These are phyloP conservation scores for Trametes polyzona DNA, from an alignment of 1,284 basidiomycete genomes.

Conservation along the genomic window DNA sequence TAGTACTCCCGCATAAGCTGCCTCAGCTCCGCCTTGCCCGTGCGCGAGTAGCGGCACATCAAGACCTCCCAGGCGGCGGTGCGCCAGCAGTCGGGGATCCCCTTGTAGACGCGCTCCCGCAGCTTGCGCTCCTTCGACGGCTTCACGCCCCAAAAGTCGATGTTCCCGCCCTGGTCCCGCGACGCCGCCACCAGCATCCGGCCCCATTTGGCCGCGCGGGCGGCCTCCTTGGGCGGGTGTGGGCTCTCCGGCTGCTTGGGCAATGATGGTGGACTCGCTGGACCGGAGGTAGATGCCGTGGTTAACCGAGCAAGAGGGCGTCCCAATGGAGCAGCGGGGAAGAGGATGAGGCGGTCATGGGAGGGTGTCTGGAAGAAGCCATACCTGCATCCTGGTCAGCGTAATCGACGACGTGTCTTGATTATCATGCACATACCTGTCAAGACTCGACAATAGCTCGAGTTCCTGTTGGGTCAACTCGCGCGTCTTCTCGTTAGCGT, in stretches of 20 bases:
- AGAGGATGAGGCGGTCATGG: constrained; percentile 76
- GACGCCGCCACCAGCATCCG: constrained; percentile 77
- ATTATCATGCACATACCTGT: constrained; percentile 63
- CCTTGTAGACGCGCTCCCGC: constrained; percentile 86
- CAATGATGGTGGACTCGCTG: constrained; percentile 35
- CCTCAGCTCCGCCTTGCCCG: constrained; percentile 47
- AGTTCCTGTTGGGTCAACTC: constrained; percentile 69
- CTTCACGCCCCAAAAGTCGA: constrained; percentile 74
- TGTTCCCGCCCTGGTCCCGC: constrained; percentile 78
- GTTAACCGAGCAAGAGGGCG: constrained; percentile 59
- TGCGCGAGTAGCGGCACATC: constrained; percentile 53
- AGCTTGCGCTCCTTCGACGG: constrained; percentile 67
- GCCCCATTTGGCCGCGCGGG: constrained; percentile 85
- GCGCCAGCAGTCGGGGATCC: constrained; percentile 96
- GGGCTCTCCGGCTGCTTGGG: constrained; percentile 46
- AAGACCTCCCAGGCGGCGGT: constrained; percentile 90
- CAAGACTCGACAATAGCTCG: constrained; percentile 70
- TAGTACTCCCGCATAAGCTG: constrained; percentile 59
- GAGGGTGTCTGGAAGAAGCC: constrained; percentile 81
- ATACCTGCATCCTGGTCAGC: constrained; percentile 56
- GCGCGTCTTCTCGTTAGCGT: constrained; percentile 59
- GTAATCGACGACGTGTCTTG: not conserved
- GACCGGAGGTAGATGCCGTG: constrained; percentile 46
- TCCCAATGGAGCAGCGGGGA: constrained; percentile 64
- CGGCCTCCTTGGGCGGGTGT: constrained; percentile 63